Evolutionary conservation across 179 eudicot species (phyloP), one percentile per base, ranked within the genome.

Genomic region (Beta lomatogona): DNA sequence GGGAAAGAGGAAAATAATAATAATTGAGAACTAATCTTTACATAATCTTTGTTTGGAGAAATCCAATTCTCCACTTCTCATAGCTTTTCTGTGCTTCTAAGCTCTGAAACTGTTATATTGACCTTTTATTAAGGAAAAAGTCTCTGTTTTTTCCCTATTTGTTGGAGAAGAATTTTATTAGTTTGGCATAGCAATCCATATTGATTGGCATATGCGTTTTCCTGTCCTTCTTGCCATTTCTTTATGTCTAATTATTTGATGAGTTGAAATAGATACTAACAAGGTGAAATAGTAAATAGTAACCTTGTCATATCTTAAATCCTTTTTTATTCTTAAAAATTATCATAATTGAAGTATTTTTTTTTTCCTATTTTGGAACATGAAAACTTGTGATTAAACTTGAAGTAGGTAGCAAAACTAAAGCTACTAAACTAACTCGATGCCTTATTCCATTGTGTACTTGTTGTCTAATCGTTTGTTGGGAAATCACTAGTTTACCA

Each of bases 1-100:
- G 14, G 6, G 36, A 21, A 22, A 10, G 44, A 66, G 45, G 52
- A 48, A 48, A 48, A 66, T 28, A 44, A 12, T 18, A 31, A 28
- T n/a, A 0, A 25, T 61, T 6, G 66, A 61, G 25, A 48, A 46
- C 21, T 71, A 71, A 71, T 18, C 15, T 71, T 19, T 19, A 19
- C 74, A 48, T 71, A 50, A 21, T 50, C 19, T 71, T n/a, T 28
- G 53, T 59, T 44, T 75, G 63, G n/a, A n/a, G n/a, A 25, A 69
- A 19, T 48, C 70, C 60, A 63, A 71, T 46, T 76, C 57, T 82
- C 66, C 71, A 54, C 77, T 13, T 82, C 76, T 68, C 76, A 18
- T 57, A 13, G 22, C 71, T 77, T 82, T 80, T 55, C 28, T 13
- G 10, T 80, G 25, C 71, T 28, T 22, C 12, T 15, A 58, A 71